Conservation (phyloP, 2,329 filamentous ascomycete species). For the Triangularia verruculosa region DNA sequence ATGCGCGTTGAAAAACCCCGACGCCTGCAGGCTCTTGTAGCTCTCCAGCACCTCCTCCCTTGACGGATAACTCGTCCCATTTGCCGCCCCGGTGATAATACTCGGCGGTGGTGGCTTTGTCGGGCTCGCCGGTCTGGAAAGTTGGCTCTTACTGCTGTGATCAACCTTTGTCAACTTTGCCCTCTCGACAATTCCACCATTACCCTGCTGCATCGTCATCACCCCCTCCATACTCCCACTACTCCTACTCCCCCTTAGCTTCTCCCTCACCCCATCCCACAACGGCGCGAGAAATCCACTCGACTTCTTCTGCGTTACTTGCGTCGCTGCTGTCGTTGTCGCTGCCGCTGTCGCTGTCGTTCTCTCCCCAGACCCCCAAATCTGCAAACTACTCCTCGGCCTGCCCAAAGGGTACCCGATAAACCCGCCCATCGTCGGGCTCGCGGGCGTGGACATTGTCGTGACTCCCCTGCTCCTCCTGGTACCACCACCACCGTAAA, state of each 20-base stretch:
- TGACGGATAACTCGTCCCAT: constrained; percentile 33
- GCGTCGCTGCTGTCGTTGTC: too few species aligned
- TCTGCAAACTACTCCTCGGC: constrained; percentile 17
- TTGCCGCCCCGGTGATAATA: constrained; percentile 1
- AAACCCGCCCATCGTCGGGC: neutral
- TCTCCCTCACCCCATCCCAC: constrained; percentile 34
- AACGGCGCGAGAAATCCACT: constrained; percentile 33
- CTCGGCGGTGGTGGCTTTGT: neutral
- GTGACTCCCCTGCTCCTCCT: too few species aligned
- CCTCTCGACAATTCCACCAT: neutral
- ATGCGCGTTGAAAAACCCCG: constrained; percentile 57
- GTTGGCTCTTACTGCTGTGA: neutral
- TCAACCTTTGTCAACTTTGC: neutral
- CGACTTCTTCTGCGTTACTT: constrained; percentile 12
- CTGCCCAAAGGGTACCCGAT: constrained; percentile 10
- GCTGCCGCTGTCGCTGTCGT: too few species aligned
- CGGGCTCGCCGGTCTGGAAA: neutral
- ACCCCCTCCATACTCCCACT: constrained; percentile 24
- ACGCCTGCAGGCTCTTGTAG: constrained; percentile 55
- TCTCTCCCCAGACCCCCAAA: too few species aligned
- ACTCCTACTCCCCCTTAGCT: constrained; percentile 29
- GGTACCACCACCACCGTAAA: too few species aligned
- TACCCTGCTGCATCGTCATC: too few species aligned
- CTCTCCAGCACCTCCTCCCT: constrained; percentile 54
- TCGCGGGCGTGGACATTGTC: neutral